Evolutionary conservation across 2,329 filamentous ascomycete species (phyloP), one percentile per base, ranked within the genome.

Genomic region (Penicillium sp.): DNA sequence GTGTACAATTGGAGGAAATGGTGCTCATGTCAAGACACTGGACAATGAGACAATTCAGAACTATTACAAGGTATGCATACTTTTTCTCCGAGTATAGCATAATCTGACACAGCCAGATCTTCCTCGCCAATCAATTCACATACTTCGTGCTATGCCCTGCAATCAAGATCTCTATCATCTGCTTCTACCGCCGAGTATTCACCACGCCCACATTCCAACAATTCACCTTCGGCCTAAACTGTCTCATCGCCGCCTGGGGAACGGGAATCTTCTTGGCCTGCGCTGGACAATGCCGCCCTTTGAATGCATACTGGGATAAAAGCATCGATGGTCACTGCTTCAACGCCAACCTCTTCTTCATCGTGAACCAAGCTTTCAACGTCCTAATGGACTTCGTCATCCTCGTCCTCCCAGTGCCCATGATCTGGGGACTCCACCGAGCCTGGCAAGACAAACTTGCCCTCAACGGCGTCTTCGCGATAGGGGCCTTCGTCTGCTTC

Each of bases 401-500:
- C 39, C 63, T 73, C 27, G 44, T 58, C 45, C 61, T 72, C 0
- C 70, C 70, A 3, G 52, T 73, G n/a, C 70, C 70, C 31, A 70
- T 73, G 67, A 72, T 73, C 52, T 73, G 69, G 70, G 63, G 62
- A 27, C 65, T 73, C 3, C 70, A 72, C 48, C 64, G 69, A 8
- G 61, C 65, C 13, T 73, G 70, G 70, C 70, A 72, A 60, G 70
- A 73, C 41, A 73, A 72, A 48, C 68, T 73, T 35, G 70, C 70
- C 3, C 55, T 73, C 10, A 72, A 70, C 50, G 70, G 66, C 8
- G 70, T 72, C 19, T 64, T 72, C 37, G 70, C 70, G 0, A 57
- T 73, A 5, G 70, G 70, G 19, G 53, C 49, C n/a, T 71, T 73
- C 52, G 70, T 73, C 57, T 72, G 69, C 60, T 70, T 75, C 56